phyloP scores from a whole-genome alignment of 108 stramenopile species.

The Cyclotella kingstonii region DNA sequence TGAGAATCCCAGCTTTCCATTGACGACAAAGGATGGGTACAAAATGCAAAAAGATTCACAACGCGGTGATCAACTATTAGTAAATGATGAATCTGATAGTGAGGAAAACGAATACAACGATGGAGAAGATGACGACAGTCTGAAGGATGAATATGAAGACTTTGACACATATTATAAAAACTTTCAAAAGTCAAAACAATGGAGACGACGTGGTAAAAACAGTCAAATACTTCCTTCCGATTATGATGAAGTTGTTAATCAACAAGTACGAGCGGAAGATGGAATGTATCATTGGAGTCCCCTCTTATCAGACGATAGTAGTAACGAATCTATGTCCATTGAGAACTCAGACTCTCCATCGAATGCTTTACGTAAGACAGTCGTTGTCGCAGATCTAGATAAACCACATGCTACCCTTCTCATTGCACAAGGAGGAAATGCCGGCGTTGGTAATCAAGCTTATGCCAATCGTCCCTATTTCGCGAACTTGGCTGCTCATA shows the following conservation, averaged over 20 bases:
- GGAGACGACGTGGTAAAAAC: conserved; percentile 8
- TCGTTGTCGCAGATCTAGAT: conserved; percentile 77
- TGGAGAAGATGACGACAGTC: conserved; percentile 11
- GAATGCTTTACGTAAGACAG: conserved; percentile 53
- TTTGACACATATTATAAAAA: conserved; percentile 32
- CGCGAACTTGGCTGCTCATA: conserved; percentile 25
- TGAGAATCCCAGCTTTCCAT: conserved; percentile 2
- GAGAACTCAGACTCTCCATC: conserved; percentile 1
- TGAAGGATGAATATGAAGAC: conserved; percentile 36
- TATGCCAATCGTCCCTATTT: conserved; percentile 58
- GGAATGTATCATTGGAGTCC: conserved; percentile 50
- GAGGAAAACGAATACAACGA: conserved; percentile 4
- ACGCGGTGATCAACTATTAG: not conserved
- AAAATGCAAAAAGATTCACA: not conserved
- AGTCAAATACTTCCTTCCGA: conserved; percentile 13
- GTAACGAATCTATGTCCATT: conserved; percentile 13
- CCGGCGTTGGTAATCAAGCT: conserved; percentile 64
- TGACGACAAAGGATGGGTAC: conserved; percentile 2
- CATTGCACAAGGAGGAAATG: conserved; percentile 74
- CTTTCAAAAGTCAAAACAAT: conserved; percentile 16
- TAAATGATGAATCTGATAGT: not conserved
- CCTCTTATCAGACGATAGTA: conserved; percentile 10
- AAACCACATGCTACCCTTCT: conserved; percentile 65
- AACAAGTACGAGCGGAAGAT: conserved; percentile 33
- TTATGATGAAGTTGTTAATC: conserved; percentile 39